Conservation (phyloP, 202 grass and related monocot genomes). For the Setaria viridis region DNA sequence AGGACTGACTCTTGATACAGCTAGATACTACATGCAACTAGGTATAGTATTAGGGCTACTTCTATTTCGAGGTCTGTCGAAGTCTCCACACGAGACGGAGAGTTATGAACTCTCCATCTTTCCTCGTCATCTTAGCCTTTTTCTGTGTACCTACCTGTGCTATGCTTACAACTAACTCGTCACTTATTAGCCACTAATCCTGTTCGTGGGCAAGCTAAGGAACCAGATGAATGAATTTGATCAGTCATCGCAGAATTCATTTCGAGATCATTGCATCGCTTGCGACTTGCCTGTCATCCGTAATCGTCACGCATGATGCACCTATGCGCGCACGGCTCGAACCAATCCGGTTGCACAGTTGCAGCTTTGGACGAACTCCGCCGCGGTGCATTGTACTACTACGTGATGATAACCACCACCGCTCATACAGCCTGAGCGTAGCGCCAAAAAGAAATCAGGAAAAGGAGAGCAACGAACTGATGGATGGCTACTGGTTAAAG, state of each 20-base stretch:
- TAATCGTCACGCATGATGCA: neutral
- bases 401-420: neutral
- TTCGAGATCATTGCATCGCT: neutral
- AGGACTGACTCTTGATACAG: no score
- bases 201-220: neutral
- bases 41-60: no score
- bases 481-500: neutral
- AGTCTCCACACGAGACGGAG: no score
- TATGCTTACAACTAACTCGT: no score
- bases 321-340: neutral
- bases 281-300: neutral
- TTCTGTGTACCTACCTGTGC: no score
- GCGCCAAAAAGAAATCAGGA: neutral
- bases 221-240: neutral
- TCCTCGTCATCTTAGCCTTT: no score
- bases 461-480: neutral
- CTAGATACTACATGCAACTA: no score
- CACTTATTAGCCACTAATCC: neutral
- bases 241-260: neutral
- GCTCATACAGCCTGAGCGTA: neutral
- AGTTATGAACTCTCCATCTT: no score
- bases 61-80: no score
- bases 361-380: neutral
- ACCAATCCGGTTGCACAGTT: conserved; percentile 9
- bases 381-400: neutral